These are phyloP conservation scores for Allodekkera sacchari DNA, from an alignment of 805 yeast species.

Conservation along the genomic window DNA sequence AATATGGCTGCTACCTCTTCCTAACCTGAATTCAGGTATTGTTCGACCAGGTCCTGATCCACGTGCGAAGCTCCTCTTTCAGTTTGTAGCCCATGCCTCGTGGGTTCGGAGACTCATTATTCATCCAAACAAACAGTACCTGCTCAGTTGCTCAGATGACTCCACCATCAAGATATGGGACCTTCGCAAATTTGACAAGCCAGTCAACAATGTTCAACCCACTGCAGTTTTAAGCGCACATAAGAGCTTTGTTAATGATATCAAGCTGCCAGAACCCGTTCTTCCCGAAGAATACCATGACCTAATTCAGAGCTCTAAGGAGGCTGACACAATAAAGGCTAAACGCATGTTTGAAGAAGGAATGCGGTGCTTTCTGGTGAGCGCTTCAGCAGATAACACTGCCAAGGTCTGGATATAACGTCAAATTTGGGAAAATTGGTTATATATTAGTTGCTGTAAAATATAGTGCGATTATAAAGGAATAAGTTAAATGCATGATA, in stretches of 20 bases:
- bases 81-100: constrained; percentile 68
- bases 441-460: no score
- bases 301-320: constrained; percentile 11
- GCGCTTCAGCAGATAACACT: constrained; percentile 54
- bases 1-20: constrained; percentile 73
- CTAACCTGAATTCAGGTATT: constrained; percentile 34
- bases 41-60: constrained; percentile 47
- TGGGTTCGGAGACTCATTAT: constrained; percentile 71
- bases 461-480: no score
- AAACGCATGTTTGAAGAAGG: constrained; percentile 29
- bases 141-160: constrained; percentile 75
- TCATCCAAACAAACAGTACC: constrained; percentile 69
- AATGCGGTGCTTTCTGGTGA: constrained; percentile 55
- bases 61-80: constrained; percentile 49
- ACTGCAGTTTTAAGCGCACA: constrained; percentile 43
- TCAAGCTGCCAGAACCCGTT: constrained; percentile 47
- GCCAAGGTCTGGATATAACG: constrained; percentile 43
- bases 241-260: constrained; percentile 65
- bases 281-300: constrained; percentile 8
- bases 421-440: no score
- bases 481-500: no score
- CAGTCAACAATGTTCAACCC: constrained; percentile 23
- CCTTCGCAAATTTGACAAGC: constrained; percentile 25
- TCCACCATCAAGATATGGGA: constrained; percentile 75
- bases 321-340: constrained; percentile 19